A percentile compares a stretch with the other conserved stretches of the same genome.
Conservation (phyloP, 345 rosid species). For the Populus nigra region DNA sequence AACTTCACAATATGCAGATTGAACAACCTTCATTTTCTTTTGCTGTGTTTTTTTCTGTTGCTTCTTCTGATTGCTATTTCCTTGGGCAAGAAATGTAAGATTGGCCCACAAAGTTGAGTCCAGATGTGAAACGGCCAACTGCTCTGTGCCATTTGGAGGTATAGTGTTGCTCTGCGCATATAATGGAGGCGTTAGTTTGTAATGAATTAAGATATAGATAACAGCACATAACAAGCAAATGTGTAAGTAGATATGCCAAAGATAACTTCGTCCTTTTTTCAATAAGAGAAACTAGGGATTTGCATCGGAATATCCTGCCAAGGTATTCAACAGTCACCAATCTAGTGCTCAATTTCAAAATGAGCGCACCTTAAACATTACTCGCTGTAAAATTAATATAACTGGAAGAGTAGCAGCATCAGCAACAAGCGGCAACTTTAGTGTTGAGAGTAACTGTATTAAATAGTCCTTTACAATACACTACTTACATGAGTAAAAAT, state of each 20-base stretch:
- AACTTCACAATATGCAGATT: constrained; percentile 27
- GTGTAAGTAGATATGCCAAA: background rate
- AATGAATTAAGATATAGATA: background rate
- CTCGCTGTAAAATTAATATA: no score
- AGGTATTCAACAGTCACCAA: no score
- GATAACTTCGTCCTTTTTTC: background rate
- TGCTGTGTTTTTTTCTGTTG: constrained; percentile 15
- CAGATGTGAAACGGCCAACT: constrained; percentile 21
- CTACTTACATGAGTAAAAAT: no score
- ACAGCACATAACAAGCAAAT: background rate
- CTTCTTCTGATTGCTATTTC: constrained; percentile 16
- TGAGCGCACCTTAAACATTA: no score
- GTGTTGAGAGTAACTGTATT: no score
- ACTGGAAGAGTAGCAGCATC: no score
- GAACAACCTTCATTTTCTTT: constrained; percentile 25
- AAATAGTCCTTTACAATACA: no score
- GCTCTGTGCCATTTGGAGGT: constrained; percentile 19
- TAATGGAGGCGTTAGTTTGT: background rate
- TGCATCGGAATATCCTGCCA: no score
- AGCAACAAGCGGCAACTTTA: no score
- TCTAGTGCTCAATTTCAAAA: no score
- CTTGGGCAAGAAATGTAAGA: constrained; percentile 18
- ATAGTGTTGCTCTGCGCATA: constrained; percentile 13
- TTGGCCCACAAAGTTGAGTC: constrained; percentile 17
- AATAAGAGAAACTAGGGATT: background rate